A percentile compares a stretch with the other conserved stretches of the same genome.
These are phyloP conservation scores for Diaporthe destruens DNA, from an alignment of 2,329 filamentous ascomycete species.

Conservation along the genomic window DNA sequence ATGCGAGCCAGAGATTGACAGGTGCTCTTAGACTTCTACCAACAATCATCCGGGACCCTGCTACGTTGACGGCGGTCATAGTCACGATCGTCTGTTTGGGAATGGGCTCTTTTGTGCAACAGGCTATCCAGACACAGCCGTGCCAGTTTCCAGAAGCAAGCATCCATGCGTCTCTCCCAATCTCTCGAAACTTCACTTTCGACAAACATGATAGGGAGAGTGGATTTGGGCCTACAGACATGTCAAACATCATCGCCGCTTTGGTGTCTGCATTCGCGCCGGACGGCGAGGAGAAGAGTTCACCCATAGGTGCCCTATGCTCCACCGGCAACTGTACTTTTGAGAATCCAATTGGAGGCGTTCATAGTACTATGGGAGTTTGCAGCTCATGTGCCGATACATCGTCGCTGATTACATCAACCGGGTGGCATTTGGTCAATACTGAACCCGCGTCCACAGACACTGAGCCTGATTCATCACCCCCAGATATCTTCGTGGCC, in stretches of 20 bases:
- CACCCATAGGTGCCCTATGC: background rate
- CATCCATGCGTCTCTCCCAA: background rate
- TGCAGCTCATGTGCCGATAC: background rate
- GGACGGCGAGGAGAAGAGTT: background rate
- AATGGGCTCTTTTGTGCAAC: background rate
- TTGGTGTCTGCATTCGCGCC: background rate
- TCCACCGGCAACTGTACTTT: background rate
- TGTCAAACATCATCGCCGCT: background rate
- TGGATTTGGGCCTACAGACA: background rate
- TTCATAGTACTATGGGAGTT: background rate
- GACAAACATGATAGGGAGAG: background rate
- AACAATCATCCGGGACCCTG: background rate
- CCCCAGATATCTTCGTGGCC: background rate
- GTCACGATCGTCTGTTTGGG: background rate
- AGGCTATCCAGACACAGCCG: background rate
- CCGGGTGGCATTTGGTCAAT: background rate
- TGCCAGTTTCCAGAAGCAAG: background rate
- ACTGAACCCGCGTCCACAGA: too few species aligned
- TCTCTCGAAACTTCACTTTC: background rate
- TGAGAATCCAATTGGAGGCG: background rate
- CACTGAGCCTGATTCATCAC: too few species aligned
- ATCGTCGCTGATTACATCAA: background rate
- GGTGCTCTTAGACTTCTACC: background rate
- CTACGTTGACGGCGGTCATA: background rate
- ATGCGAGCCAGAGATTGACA: background rate